Base-by-base conservation (phyloP, 129 eudicot genomes). In the Flaveria trinervia region DNA sequence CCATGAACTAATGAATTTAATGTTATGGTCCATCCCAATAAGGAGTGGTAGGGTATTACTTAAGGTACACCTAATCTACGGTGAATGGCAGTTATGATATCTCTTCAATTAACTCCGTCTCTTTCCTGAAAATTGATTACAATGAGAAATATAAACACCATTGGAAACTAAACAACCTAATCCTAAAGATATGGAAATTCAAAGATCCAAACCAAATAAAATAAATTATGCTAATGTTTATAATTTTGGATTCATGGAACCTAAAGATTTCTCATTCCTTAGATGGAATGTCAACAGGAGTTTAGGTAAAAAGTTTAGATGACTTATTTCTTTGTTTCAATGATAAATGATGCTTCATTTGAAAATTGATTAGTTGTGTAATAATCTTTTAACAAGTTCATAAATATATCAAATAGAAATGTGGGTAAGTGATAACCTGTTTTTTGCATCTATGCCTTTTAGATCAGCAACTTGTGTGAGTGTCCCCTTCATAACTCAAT, bases 51-150 rank as follows among this genome's bases (percentile, higher is more conserved):
- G 23, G 50, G 70, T 9, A 60, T 68, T 70, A 28, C 68, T 48
- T 17, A 61, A 23, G 1, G 41, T 25, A 3, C 67, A 25, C 44
- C 48, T 57, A 82, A 25, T 25, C 71, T 84, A 26, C 25, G 23
- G 25, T 33, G 33, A 25, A 77, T 46, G 2, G 57, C 43, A 0
- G 49, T 50, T 1, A 77, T 49, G 10, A 81, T 44, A 67, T 84
- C 44, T 84, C 44, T 22, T 81, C 49, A 20, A 84, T 77, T 3
- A 84, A 75, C 30, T 70, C 68, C 1, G 70, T 9, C 65, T 81
- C 84, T 44, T 75, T 25, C 77, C 81, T 81, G 74, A 25, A 18
- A 39, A 76, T 12, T 41, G 11, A 33, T 3, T 65, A 13, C 48
- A 60, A 9, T 14, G 43, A 49, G 9, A 70, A 25, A 16, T 26